Evolutionary conservation across 257 asterid genomes (phyloP).

Genomic region (Ocimum tenuiflorum): DNA sequence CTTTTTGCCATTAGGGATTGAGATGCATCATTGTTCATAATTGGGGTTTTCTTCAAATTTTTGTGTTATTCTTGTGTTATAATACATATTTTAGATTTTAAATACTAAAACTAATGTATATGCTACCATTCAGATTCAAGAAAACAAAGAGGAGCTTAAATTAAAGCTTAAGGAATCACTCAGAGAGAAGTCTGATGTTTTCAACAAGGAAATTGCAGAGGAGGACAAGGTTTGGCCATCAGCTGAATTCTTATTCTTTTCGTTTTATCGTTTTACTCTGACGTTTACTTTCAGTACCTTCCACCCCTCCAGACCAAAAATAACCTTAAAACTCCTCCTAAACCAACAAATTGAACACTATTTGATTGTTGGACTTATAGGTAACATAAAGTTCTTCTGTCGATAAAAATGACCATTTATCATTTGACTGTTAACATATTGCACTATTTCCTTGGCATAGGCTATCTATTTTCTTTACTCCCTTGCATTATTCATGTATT

Average conservation of each 20-base stretch:
- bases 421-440: background rate
- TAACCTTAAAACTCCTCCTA: background rate
- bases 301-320: background rate
- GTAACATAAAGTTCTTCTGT: no score
- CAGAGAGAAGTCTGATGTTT: slow-evolving; percentile 75
- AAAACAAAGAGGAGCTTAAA: slow-evolving; percentile 78
- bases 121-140: slow-evolving; percentile 38
- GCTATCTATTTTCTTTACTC: slow-evolving; percentile 1
- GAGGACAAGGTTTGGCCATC: slow-evolving; percentile 69
- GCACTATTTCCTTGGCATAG: background rate
- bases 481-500: background rate
- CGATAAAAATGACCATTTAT: background rate
- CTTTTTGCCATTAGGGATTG: slow-evolving; percentile 12
- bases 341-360: background rate
- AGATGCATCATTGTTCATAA: slow-evolving; percentile 6
- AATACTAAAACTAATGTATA: slow-evolving; percentile 4
- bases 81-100: background rate
- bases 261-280: background rate
- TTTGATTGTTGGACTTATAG: background rate
- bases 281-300: background rate
- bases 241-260: background rate
- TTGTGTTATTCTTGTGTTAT: background rate
- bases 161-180: slow-evolving; percentile 64
- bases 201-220: slow-evolving; percentile 59
- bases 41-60: slow-evolving; percentile 1